phyloP scores from a whole-genome alignment of 441 rosid genomes.

The Gossypium davidsonii region DNA sequence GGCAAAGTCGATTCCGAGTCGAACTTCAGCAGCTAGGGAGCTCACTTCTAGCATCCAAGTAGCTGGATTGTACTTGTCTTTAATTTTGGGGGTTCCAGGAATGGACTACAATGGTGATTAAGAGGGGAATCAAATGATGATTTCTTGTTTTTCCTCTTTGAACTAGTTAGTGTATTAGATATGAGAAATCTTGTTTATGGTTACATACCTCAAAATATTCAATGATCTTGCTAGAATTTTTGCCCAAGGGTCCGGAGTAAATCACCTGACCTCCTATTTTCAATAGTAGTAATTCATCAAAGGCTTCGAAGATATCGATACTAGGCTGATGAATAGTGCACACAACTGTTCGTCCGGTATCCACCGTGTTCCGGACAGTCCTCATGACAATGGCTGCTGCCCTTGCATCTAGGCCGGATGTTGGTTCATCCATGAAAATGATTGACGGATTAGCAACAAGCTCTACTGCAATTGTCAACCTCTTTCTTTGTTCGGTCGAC shows the following conservation, averaged over 20 bases:
- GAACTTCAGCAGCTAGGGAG: conserved; percentile 52
- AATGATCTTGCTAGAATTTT: conserved; percentile 50
- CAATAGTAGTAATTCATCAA: conserved; percentile 57
- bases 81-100: conserved; percentile 48
- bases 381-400: conserved; percentile 79
- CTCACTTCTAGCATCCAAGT: conserved; percentile 83
- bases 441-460: conserved; percentile 70
- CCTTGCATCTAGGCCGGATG: conserved; percentile 74
- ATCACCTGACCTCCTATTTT: conserved; percentile 76
- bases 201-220: conserved; percentile 56
- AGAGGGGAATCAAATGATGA: neutral
- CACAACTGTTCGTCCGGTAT: conserved; percentile 64
- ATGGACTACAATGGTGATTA: conserved; percentile 32
- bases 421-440: conserved; percentile 79
- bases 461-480: conserved; percentile 70
- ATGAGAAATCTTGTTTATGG: neutral
- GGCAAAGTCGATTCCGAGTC: conserved; percentile 56
- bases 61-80: conserved; percentile 65
- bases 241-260: conserved; percentile 57
- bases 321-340: conserved; percentile 80
- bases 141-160: neutral
- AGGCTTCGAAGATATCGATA: conserved; percentile 67
- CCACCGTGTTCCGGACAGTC: conserved; percentile 67
- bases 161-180: neutral
- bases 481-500: conserved; percentile 68